Base-by-base conservation (phyloP, 805 yeast species). In the Saturnispora sanitii region DNA sequence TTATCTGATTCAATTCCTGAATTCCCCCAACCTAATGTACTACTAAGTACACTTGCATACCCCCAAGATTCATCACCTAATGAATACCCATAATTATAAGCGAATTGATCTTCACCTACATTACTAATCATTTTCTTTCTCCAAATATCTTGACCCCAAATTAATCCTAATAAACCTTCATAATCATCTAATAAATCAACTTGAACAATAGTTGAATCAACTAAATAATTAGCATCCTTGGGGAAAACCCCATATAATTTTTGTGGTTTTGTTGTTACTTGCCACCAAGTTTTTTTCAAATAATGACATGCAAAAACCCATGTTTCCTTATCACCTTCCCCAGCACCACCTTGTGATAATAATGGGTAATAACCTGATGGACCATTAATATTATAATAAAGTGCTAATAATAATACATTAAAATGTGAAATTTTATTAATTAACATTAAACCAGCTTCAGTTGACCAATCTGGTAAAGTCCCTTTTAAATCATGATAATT, bases 251-350 rank as follows among this genome's bases (percentile, higher is more conserved):
- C 57, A 39, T 44, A 53, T 0, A 54, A 28, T 31, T 49, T 48
- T 26, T 42, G 51, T 8, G 57, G 56, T 17, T 42, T 53, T 12
- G 64, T 62, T 35, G 65, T 64, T 4, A 66, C 60, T 54, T 75
- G 81, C 51, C 75, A 75, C 48, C 63, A 74, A 2, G 67, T 61
- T 34, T 67, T 56, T 4, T 62, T 57, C 27, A 69, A 57, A 7
- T 65, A 66, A 33, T 66, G 66, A 4, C 84, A 78, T 2, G 85
- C 81, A 0, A 84, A 79, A 35, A 76, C 60, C 46, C 77, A 77
- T 0, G 88, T 80, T 46, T 81, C 87, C 54, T 81, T 81, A 54
- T 81, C 88, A 37, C 87, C 87, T 58, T 78, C 84, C 12, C 88
- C 88, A 3, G 69, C 70, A 33, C 69, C 67, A 26, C 81, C 80